phyloP scores from a whole-genome alignment of 1,139 yeast species.

The Pichia sp. region DNA sequence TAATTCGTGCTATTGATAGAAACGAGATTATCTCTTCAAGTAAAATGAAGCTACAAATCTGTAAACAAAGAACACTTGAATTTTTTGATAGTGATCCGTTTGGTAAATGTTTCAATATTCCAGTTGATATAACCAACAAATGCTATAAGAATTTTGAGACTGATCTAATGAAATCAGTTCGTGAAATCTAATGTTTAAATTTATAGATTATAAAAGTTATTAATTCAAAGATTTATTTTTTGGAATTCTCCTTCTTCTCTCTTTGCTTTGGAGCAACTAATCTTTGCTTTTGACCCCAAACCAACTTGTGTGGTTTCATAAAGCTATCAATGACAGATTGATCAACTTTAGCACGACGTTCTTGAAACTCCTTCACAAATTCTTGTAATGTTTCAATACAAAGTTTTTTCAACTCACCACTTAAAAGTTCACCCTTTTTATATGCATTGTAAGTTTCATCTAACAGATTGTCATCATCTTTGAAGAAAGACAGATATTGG shows the following conservation, averaged over 20 bases:
- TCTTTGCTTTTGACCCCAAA: constrained; percentile 67
- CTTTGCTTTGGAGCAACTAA: constrained; percentile 59
- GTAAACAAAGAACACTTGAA: not conserved
- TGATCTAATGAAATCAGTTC: constrained; percentile 16
- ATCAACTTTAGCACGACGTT: constrained; percentile 58
- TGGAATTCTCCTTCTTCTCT: constrained; percentile 28
- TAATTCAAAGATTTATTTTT: constrained; percentile 13
- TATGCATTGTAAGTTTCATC: constrained; percentile 56
- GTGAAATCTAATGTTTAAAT: constrained; percentile 11
- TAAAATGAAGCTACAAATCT: not conserved
- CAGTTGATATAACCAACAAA: constrained; percentile 10
- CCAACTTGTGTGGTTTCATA: constrained; percentile 81
- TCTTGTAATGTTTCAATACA: constrained; percentile 76
- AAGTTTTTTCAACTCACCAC: constrained; percentile 89
- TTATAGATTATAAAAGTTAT: not conserved
- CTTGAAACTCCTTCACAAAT: constrained; percentile 78
- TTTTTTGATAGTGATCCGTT: constrained; percentile 20
- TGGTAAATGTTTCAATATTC: constrained; percentile 20
- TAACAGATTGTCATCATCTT: constrained; percentile 79
- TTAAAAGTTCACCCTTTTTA: constrained; percentile 71
- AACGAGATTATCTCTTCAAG: constrained; percentile 2
- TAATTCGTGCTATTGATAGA: constrained; percentile 6
- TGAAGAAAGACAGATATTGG: constrained; percentile 85
- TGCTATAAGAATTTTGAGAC: constrained; percentile 15
- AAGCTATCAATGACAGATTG: constrained; percentile 61